A percentile compares a stretch with the other conserved stretches of the same genome.
Conservation (phyloP, 805 yeast genomes). For the Ascoidea rubescens region DNA sequence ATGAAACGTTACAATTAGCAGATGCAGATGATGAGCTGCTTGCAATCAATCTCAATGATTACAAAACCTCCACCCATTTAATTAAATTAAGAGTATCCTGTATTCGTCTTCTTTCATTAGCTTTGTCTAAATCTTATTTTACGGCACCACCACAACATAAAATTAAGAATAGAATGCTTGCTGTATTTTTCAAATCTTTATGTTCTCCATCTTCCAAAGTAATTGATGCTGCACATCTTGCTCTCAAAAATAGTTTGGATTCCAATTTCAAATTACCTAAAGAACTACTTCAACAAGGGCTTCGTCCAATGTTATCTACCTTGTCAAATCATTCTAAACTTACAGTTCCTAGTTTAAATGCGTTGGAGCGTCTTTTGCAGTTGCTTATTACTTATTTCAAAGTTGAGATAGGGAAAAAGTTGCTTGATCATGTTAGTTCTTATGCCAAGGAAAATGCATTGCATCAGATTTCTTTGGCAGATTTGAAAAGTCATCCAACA, state of each 20-base stretch:
- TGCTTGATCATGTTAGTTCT: slow-evolving; percentile 86
- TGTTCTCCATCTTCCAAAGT: slow-evolving; percentile 75
- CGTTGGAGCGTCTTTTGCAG: slow-evolving; percentile 76
- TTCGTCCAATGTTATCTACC: slow-evolving; percentile 91
- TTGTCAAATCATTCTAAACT: slow-evolving; percentile 85
- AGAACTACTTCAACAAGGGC: slow-evolving; percentile 86
- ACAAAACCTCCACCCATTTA: slow-evolving; percentile 78
- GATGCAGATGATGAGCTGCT: slow-evolving; percentile 97
- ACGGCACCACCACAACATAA: slow-evolving; percentile 54
- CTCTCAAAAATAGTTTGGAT: slow-evolving; percentile 67
- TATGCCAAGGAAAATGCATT: slow-evolving; percentile 84
- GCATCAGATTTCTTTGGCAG: slow-evolving; percentile 66
- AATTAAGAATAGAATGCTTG: slow-evolving; percentile 72
- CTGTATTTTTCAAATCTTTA: slow-evolving; percentile 89
- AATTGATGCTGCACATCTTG: slow-evolving; percentile 87
- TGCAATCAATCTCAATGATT: slow-evolving; percentile 76
- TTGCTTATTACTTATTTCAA: slow-evolving; percentile 84
- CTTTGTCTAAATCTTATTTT: slow-evolving; percentile 75
- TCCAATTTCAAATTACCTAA: slow-evolving; percentile 86
- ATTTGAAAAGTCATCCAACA: slow-evolving; percentile 64
- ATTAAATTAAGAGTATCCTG: slow-evolving; percentile 84
- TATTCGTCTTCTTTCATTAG: slow-evolving; percentile 66
- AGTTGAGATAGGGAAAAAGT: slow-evolving; percentile 89
- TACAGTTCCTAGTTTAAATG: slow-evolving; percentile 82
- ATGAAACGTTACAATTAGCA: slow-evolving; percentile 86